These are phyloP conservation scores for Starmera pachycereana DNA, from an alignment of 805 yeast species.

Conservation along the genomic window DNA sequence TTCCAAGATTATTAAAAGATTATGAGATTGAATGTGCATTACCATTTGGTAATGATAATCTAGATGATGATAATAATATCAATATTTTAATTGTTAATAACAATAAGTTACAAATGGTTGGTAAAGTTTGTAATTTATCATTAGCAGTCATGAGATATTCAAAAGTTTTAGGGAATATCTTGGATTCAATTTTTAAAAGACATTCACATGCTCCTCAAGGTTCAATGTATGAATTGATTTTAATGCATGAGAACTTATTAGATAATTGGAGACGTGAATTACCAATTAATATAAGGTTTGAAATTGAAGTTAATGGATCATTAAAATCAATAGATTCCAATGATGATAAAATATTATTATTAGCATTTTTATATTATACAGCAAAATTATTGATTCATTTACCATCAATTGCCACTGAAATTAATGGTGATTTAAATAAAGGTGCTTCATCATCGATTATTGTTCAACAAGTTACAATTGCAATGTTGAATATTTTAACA, in stretches of 20 bases:
- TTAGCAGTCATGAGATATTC: constrained; percentile 58
- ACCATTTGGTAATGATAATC: constrained; percentile 46
- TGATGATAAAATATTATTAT: constrained; percentile 37
- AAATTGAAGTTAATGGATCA: constrained; percentile 49
- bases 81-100: constrained; percentile 52
- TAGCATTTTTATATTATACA: constrained; percentile 49
- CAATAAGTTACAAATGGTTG: constrained; percentile 50
- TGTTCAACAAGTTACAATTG: constrained; percentile 57
- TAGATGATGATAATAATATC: constrained; percentile 33
- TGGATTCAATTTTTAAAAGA: constrained; percentile 63
- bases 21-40: constrained; percentile 79
- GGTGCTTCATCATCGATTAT: constrained; percentile 46
- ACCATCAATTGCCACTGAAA: constrained; percentile 40
- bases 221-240: constrained; percentile 21
- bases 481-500: constrained; percentile 44
- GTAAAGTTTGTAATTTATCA: constrained; percentile 57
- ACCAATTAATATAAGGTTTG: constrained; percentile 51
- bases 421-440: constrained; percentile 23
- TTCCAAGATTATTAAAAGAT: constrained; percentile 72
- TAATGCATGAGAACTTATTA: constrained; percentile 51
- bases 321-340: constrained; percentile 21
- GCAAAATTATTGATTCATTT: constrained; percentile 55
- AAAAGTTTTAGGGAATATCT: constrained; percentile 60
- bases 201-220: constrained; percentile 13
- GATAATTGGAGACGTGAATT: constrained; percentile 74